phyloP scores from a whole-genome alignment of 1,284 basidiomycete species.

The Somion occarium region DNA sequence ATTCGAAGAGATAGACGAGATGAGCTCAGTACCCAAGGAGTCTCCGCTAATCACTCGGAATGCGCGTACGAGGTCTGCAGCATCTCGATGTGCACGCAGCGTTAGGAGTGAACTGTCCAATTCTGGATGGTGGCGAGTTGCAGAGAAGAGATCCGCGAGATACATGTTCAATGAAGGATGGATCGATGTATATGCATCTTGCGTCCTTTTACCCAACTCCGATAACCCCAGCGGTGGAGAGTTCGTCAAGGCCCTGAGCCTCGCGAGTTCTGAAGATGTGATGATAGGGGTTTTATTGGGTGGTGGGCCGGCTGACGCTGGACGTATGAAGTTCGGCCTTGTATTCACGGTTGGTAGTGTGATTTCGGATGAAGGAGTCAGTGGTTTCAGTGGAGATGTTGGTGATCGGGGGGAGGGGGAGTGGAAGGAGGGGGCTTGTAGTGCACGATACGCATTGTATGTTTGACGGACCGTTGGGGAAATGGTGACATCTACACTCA shows the following conservation, averaged over 20 bases:
- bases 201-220: conserved; percentile 10
- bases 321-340: conserved; percentile 15
- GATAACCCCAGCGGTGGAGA: conserved; percentile 8
- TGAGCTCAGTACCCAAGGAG: conserved; percentile 23
- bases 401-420: conserved; percentile 34
- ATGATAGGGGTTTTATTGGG: conserved; percentile 23
- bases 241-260: conserved; percentile 28
- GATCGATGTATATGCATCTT: conserved; percentile 33
- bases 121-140: conserved; percentile 63
- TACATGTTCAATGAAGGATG: conserved; percentile 55
- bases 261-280: conserved; percentile 34
- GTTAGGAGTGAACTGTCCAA: conserved; percentile 68
- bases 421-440: conserved; percentile 23
- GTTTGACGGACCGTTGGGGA: conserved; percentile 19
- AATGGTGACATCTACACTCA: conserved; percentile 56
- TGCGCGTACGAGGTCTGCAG: conserved; percentile 57
- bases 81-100: conserved; percentile 51
- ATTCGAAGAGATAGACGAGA: conserved; percentile 15
- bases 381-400: conserved; percentile 23
- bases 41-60: conserved; percentile 58
- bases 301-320: conserved; percentile 8
- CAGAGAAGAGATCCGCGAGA: conserved; percentile 65
- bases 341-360: conserved; percentile 4
- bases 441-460: conserved; percentile 20
- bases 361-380: conserved; percentile 20